Conservation (phyloP, 2,329 filamentous ascomycete genomes). For the Helminthosporium solani region DNA sequence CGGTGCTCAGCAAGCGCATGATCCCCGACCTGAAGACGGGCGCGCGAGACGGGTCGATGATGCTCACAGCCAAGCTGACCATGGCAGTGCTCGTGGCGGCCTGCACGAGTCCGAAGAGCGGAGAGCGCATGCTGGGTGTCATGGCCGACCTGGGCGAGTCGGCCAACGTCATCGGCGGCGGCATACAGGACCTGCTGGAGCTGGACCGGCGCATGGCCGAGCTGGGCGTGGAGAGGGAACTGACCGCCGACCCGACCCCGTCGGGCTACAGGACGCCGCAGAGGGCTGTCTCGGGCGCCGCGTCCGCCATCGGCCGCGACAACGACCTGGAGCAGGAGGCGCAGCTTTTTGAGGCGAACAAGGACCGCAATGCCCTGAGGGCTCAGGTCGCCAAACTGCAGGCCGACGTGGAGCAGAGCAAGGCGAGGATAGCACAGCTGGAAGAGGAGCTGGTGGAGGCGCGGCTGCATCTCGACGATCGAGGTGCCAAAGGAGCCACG, state of each 20-base stretch:
- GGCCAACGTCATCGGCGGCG: slow-evolving; percentile 41
- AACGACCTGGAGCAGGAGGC: slow-evolving; percentile 53
- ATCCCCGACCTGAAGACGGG: slow-evolving; percentile 52
- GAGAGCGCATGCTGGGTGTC: slow-evolving; percentile 49
- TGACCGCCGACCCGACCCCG: slow-evolving; percentile 35
- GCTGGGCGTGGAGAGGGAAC: slow-evolving; percentile 37
- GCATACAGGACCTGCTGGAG: slow-evolving; percentile 44
- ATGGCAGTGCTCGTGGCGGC: slow-evolving; percentile 52
- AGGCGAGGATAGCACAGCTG: slow-evolving; percentile 46
- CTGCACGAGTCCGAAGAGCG: slow-evolving; percentile 50
- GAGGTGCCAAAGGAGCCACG: slow-evolving; percentile 39
- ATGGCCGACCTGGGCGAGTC: slow-evolving; percentile 41
- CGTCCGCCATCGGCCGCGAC: slow-evolving; percentile 39
- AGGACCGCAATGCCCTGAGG: slow-evolving; percentile 48
- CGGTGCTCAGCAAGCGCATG: slow-evolving; percentile 42
- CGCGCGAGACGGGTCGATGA: slow-evolving; percentile 47
- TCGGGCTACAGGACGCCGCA: slow-evolving; percentile 38
- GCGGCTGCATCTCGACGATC: slow-evolving; percentile 46
- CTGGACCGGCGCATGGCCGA: slow-evolving; percentile 39
- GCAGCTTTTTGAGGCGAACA: slow-evolving; percentile 51
- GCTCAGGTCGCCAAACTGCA: slow-evolving; percentile 43
- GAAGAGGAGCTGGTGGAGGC: slow-evolving; percentile 52
- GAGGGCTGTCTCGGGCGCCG: slow-evolving; percentile 30
- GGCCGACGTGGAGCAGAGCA: slow-evolving; percentile 45
- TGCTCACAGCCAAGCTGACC: slow-evolving; percentile 46